Evolutionary conservation across 495 filamentous ascomycete species (phyloP), one percentile per base, ranked within the genome.

Genomic region (Aspergillus kassunensis): DNA sequence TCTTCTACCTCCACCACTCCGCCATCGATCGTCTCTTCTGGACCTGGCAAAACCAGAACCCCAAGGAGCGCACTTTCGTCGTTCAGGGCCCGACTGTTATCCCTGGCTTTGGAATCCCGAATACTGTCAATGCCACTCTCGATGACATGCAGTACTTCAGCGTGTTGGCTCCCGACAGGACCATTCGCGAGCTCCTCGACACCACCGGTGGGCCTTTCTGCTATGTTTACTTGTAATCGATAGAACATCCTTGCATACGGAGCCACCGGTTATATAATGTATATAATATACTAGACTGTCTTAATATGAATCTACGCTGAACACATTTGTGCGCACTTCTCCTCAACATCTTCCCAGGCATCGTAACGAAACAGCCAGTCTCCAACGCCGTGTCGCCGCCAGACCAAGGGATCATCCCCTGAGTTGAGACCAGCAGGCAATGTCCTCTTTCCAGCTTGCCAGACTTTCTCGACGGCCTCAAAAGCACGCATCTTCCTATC

Each of bases 1-100:
- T 79, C 0, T 83, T 83, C 61, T 80, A 76, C 59, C 70, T 83
- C 35, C 80, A 84, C 59, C 79, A 83, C 49, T 66, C 69, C 1
- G 68, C 79, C 52, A 66, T 84, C 7, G 81, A 83, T 57, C 73
- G 80, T 0, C 35, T 82, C 8, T 85, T 79, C 77, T 79, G 74
- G 72, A 66, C 71, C 19, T 85, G 81, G 81, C 80, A 83, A 57
- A 56, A 49, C 20, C 36, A 15, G 18, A 56, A 63, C 19, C 59
- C 55, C 7, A 13, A 9, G 13, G 57, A 53, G 35, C 61, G 59
- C 13, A 56, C 54, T 8, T 56, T 51, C 11, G 48, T 44, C 42
- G 66, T 45, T 6, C 43, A 51, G 9, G 54, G 54, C 0, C 48
- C 54, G 0, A 43, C 49, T 10, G 35, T 56, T 12, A 20, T 56